Evolutionary conservation across 768 basidiomycete species (phyloP).

Genomic region (Stropharia rugosoannulata): DNA sequence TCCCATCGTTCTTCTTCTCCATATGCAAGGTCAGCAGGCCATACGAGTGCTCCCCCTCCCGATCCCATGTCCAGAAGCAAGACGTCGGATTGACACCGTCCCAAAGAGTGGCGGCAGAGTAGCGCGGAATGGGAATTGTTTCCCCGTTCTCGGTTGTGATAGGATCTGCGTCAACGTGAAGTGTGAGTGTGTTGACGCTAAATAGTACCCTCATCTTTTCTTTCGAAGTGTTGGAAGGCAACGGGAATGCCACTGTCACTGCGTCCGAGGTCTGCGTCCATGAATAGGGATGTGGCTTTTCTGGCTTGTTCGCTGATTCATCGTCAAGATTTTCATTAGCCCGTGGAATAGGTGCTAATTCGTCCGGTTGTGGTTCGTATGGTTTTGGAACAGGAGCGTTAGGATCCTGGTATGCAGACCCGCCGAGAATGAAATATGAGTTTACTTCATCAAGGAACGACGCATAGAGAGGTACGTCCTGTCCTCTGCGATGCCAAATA

Average conservation of each 20-base stretch:
- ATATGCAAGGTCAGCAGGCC: slow-evolving; percentile 82
- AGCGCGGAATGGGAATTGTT: slow-evolving; percentile 49
- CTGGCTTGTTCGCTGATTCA: slow-evolving; percentile 23
- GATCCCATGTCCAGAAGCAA: slow-evolving; percentile 95
- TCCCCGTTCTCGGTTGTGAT: slow-evolving; percentile 17
- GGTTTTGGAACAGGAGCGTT: slow-evolving; percentile 27
- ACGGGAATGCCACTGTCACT: slow-evolving; percentile 78
- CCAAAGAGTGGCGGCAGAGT: slow-evolving; percentile 72
- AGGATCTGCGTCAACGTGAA: slow-evolving; percentile 51
- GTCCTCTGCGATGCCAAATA: slow-evolving; percentile 69
- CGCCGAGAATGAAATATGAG: slow-evolving; percentile 58
- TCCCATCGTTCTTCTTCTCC: slow-evolving; percentile 81
- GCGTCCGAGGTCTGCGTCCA: slow-evolving; percentile 91
- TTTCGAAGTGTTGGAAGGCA: slow-evolving; percentile 70
- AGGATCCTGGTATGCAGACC: slow-evolving; percentile 50
- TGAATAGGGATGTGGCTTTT: slow-evolving; percentile 78
- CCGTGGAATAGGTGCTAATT: slow-evolving; percentile 70
- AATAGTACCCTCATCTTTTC: slow-evolving; percentile 67
- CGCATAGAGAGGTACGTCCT: slow-evolving; percentile 65
- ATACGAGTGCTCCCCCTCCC: slow-evolving; percentile 63
- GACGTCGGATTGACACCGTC: slow-evolving; percentile 71
- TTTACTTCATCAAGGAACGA: slow-evolving; percentile 43
- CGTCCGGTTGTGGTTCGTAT: slow-evolving; percentile 63
- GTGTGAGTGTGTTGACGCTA: slow-evolving; percentile 59
- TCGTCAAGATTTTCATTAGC: slow-evolving; percentile 49